Evolutionary conservation across 345 rosid genomes (phyloP).

Genomic region (Euclidium syriacum): DNA sequence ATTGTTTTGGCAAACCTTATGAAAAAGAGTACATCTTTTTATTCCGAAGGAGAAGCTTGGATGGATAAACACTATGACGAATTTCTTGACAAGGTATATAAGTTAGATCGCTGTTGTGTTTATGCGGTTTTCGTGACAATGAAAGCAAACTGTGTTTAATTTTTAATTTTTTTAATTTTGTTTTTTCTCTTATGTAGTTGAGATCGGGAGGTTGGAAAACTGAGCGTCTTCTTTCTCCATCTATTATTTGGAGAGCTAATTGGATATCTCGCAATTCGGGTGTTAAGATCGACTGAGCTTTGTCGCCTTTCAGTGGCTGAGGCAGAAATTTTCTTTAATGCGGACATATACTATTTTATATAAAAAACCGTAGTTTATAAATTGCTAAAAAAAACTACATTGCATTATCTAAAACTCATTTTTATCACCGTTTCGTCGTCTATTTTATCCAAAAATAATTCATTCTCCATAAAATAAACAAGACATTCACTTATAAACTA

Average conservation of each 20-base stretch:
- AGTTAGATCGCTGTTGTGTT: neutral
- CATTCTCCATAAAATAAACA: too few relatives aligned
- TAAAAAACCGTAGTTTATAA: too few relatives aligned
- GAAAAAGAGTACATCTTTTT: slow-evolving; percentile 20
- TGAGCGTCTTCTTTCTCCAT: slow-evolving; percentile 70
- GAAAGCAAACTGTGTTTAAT: neutral
- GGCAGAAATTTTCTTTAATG: too few relatives aligned
- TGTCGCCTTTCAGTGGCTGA: too few relatives aligned
- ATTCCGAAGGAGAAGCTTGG: slow-evolving; percentile 63
- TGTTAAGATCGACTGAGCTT: slow-evolving; percentile 51
- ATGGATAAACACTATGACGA: slow-evolving; percentile 59
- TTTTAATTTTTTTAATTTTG: neutral
- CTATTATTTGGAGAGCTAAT: slow-evolving; percentile 72
- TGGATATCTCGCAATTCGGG: slow-evolving; percentile 43
- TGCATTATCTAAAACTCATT: too few relatives aligned
- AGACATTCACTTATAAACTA: too few relatives aligned
- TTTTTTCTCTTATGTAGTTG: slow-evolving; percentile 39
- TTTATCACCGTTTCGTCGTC: too few relatives aligned
- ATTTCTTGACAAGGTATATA: slow-evolving; percentile 69
- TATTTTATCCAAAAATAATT: too few relatives aligned
- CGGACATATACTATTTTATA: too few relatives aligned
- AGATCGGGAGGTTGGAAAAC: slow-evolving; percentile 76
- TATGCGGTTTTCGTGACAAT: neutral
- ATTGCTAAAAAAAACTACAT: too few relatives aligned
- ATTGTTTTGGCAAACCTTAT: slow-evolving; percentile 44